Evolutionary conservation across 1,284 basidiomycete genomes (phyloP).

Genomic region (Vanrija humicola): DNA sequence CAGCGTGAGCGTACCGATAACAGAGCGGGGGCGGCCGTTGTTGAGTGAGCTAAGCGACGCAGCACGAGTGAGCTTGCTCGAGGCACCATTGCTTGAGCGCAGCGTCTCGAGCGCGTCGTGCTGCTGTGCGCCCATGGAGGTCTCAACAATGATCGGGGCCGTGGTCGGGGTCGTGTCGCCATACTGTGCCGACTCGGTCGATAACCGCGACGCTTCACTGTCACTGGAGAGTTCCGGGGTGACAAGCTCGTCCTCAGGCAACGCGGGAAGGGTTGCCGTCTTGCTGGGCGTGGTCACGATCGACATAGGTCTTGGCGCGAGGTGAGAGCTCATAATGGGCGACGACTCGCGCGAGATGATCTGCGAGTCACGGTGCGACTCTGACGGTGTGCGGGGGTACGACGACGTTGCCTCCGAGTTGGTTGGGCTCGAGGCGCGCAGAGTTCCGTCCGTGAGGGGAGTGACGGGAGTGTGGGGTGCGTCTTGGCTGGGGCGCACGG

Average conservation of each 20-base stretch:
- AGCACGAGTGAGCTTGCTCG: conserved; percentile 8
- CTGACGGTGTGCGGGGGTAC: conserved; percentile 31
- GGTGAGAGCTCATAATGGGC: background rate
- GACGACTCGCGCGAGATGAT: conserved; percentile 3
- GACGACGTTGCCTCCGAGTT: conserved; percentile 30
- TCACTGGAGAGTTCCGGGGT: background rate
- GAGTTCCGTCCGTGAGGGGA: conserved; percentile 6
- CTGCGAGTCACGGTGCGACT: conserved; percentile 21
- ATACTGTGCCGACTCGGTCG: conserved; percentile 1
- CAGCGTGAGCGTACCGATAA: too few relatives aligned
- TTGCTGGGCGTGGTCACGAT: conserved; percentile 1
- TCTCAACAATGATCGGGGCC: background rate
- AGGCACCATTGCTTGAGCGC: background rate
- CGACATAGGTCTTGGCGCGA: background rate
- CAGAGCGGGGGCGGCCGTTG: too few relatives aligned
- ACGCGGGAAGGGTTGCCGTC: conserved; percentile 7
- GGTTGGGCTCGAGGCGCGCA: conserved; percentile 26
- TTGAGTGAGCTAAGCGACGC: conserved; percentile 10
- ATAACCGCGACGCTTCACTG: conserved; percentile 1
- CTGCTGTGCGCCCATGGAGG: conserved; percentile 4
- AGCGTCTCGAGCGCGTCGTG: conserved; percentile 5
- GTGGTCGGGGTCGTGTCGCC: background rate
- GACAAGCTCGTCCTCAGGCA: conserved; percentile 9
- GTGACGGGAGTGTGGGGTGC: conserved; percentile 8
- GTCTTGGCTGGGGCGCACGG: conserved; percentile 5